These are phyloP conservation scores for Tetradesmus obliquus DNA, from an alignment of 139 green algal species.

Conservation along the genomic window DNA sequence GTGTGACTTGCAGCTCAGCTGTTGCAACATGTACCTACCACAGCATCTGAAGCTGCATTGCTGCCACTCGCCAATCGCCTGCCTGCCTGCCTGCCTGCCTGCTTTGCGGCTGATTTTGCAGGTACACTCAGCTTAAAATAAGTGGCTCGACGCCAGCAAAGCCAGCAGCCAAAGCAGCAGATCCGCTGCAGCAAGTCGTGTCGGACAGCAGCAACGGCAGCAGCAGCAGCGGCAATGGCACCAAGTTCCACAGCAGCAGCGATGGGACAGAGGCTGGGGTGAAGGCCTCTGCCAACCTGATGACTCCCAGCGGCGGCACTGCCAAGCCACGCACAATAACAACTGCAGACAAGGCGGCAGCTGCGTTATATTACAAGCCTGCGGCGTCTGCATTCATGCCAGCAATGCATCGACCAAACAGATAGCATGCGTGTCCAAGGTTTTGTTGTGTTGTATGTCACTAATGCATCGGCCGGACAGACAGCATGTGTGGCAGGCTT, in stretches of 20 bases:
- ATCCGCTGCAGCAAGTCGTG: background rate
- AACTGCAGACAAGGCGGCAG: conserved; percentile 1
- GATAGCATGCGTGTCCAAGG: background rate
- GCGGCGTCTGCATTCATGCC: background rate
- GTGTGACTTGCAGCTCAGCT: too few species aligned
- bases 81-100: background rate
- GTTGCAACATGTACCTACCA: background rate
- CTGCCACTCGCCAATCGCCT: too few species aligned
- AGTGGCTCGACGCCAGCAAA: conserved; percentile 4
- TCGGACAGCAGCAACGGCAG: background rate
- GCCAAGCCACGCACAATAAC: background rate
- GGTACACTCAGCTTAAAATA: conserved; percentile 26
- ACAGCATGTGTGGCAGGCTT: too few species aligned
- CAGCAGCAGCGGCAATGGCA: background rate
- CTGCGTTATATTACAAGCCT: background rate
- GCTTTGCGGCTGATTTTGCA: background rate
- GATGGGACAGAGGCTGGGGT: background rate
- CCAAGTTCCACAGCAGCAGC: background rate
- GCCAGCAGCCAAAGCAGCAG: conserved; percentile 3
- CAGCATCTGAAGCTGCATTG: background rate
- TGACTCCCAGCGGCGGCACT: background rate
- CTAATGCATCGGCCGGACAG: too few species aligned
- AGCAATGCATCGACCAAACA: background rate
- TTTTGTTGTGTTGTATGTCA: background rate
- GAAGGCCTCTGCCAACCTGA: background rate